Conservation (phyloP, 148 eudicot genomes). For the Arbutus unedo region DNA sequence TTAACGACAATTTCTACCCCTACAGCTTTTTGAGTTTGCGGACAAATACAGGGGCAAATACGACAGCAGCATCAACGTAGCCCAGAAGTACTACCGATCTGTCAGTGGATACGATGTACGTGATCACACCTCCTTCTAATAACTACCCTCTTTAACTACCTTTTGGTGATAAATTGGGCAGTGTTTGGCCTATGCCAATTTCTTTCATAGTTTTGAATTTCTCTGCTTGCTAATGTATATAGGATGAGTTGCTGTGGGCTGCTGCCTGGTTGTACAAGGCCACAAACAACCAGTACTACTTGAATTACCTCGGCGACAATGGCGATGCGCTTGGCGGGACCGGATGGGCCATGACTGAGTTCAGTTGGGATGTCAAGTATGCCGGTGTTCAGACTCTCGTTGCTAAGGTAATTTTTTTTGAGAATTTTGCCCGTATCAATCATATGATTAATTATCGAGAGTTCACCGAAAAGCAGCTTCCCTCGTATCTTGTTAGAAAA, state of each 20-base stretch:
- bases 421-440: neutral
- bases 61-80: constrained; percentile 85
- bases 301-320: constrained; percentile 74
- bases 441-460: neutral
- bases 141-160: neutral
- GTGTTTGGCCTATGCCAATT: neutral
- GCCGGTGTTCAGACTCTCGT: constrained; percentile 98
- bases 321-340: constrained; percentile 90
- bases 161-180: neutral
- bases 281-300: constrained; percentile 63
- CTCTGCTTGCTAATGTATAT: neutral
- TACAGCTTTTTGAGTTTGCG: constrained; percentile 88
- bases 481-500: no score
- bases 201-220: neutral
- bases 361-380: constrained; percentile 98
- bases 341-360: constrained; percentile 93
- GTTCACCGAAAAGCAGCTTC: no score
- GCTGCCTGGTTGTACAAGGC: constrained; percentile 99
- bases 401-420: constrained; percentile 53
- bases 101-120: constrained; percentile 95
- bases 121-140: constrained; percentile 12
- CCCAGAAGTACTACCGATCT: constrained; percentile 92
- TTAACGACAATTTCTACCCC: neutral
- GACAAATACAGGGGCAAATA: constrained; percentile 99
- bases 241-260: constrained; percentile 96